Percentiles rank a stretch among this genome's conserved stretches.
Conservation (phyloP, 2,329 filamentous ascomycete genomes). For the Aspergillus calidoustus region DNA sequence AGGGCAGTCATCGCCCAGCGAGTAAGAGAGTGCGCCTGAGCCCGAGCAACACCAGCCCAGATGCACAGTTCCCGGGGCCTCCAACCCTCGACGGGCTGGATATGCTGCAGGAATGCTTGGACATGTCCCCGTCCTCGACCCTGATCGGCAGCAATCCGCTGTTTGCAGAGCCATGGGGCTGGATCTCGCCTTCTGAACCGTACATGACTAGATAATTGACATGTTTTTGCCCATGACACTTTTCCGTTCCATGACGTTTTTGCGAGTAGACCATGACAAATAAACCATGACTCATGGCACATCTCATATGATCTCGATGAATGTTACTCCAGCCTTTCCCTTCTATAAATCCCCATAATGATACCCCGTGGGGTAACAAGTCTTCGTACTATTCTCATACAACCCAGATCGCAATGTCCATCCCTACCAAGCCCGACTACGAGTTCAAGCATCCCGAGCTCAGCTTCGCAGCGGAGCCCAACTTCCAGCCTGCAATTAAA, state of each 20-base stretch:
- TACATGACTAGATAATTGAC: background rate
- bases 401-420: background rate
- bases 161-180: background rate
- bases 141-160: background rate
- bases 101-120: background rate
- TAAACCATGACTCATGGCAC: too few relatives aligned
- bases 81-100: background rate
- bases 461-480: background rate
- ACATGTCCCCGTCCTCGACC: background rate
- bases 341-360: too few relatives aligned
- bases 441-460: background rate
- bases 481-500: conserved; percentile 5
- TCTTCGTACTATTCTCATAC: too few relatives aligned
- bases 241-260: too few relatives aligned
- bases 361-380: too few relatives aligned
- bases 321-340: too few relatives aligned
- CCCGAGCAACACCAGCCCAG: too few relatives aligned
- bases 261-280: too few relatives aligned
- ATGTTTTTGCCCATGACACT: too few relatives aligned
- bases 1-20: too few relatives aligned
- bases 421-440: background rate
- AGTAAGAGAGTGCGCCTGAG: too few relatives aligned
- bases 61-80: background rate
- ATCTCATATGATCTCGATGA: too few relatives aligned
- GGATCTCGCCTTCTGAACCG: background rate